Base-by-base conservation (phyloP, 2,329 filamentous ascomycete species). In the Colletotrichum horii region DNA sequence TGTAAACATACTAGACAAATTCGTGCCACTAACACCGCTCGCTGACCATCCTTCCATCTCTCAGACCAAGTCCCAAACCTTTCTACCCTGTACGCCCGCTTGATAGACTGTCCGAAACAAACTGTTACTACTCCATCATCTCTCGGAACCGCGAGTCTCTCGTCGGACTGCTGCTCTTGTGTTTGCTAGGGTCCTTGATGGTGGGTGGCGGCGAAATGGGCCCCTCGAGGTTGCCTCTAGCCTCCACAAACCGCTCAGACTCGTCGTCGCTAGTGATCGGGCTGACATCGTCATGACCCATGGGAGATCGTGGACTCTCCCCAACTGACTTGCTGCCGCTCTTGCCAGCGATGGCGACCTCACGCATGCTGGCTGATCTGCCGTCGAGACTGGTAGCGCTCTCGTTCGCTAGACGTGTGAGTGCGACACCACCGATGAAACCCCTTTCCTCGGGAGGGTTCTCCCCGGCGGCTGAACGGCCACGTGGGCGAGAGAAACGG, bases 121-220 rank as follows among this genome's bases (percentile, higher is more conserved):
- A 22, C 22, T 7, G 3, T 16, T n/a, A 8, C 52, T 76, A 77
- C n/a, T 84, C 80, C 71, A 93, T 87, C 77, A 90, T 88, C 83
- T 93, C 92, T 64, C 85, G 85, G 78, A 93, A 93, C 78, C 86
- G 89, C 52, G 91, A 91, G 76, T 90, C 90, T 69, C 91, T 84
- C 6, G 83, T 87, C 1, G 91, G 90, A 80, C 90, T 92, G 67
- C 85, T 86, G 62, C 87, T 87, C 64, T 85, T 83, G n/a, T 83
- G 81, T 24, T 77, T 78, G 0, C 79, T 80, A 19, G 81, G 78
- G 15, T 85, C 84, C 38, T 78, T 79, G 9, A 88, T 82, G 3
- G 80, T 82, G 15, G 80, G 80, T 2, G 87, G 88, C 11, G 87
- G 83, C 28, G 83, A 83, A 15, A 88, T 82, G 24, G 79, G 78